Conservation (phyloP, 2,329 filamentous ascomycete species). For the Nemania diffusa region DNA sequence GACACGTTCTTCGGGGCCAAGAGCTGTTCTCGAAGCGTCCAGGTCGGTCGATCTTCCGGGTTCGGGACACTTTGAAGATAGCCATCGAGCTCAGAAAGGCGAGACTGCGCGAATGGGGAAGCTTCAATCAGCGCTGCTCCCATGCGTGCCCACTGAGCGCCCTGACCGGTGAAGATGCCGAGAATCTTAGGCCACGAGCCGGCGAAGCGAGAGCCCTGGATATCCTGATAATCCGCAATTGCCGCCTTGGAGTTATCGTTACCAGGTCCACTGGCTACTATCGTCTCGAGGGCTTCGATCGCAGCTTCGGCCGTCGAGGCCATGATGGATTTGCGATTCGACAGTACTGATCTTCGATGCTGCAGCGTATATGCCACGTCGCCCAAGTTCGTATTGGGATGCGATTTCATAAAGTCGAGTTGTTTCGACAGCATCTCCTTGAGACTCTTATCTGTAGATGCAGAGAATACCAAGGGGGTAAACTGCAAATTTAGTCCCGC, state of each 20-base stretch:
- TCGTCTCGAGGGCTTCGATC: background rate
- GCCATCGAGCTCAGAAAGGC: constrained; percentile 38
- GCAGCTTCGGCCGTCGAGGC: background rate
- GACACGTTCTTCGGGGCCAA: constrained; percentile 33
- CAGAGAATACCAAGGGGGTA: constrained; percentile 37
- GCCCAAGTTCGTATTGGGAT: background rate
- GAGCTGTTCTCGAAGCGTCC: constrained; percentile 43
- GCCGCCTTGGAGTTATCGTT: background rate
- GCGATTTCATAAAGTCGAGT: constrained; percentile 6
- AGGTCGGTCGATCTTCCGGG: constrained; percentile 42
- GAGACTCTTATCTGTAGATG: constrained; percentile 28
- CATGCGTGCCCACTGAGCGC: constrained; percentile 46
- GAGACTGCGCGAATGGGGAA: constrained; percentile 9
- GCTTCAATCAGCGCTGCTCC: constrained; percentile 37
- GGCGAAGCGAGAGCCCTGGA: no score
- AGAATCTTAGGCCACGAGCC: constrained; percentile 28
- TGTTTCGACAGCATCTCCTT: constrained; percentile 21
- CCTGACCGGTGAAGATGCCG: constrained; percentile 45
- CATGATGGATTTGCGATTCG: background rate
- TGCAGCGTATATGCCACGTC: constrained; percentile 33
- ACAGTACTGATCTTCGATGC: constrained; percentile 5
- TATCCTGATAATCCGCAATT: no score
- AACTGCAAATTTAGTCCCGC: background rate
- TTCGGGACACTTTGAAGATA: constrained; percentile 35
- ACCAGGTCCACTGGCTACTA: background rate